Base-by-base conservation (phyloP, 2,329 filamentous ascomycete species). In the Ceratocystis albifundus region DNA sequence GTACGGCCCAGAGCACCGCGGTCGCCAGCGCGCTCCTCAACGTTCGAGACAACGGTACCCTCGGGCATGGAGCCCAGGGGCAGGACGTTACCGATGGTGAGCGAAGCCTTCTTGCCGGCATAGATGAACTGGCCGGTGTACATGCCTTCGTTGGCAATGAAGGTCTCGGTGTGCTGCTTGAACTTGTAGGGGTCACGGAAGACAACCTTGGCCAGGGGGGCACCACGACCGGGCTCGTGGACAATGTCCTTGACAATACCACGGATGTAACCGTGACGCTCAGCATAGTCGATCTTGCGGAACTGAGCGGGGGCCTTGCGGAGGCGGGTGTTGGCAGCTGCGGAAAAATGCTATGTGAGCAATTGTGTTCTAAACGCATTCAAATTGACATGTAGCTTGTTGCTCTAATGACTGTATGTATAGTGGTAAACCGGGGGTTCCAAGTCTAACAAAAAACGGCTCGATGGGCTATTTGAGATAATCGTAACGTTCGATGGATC, bases 101-200 rank as follows among this genome's bases (percentile, higher is more conserved):
- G 86, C 72, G 88, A 84, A 75, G 94, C 94, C 83, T 96, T 94
- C 90, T 99, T 99, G 79, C 94, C 94, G 78, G 93, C 94, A 82
- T 99, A 99, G 88, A 99, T 91, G 86, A 99, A 99, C 82, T 99
- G 94, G 79, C 94, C 94, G 73, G 94, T 96, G 90, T 97, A 99
- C 92, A 97, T 96, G 84, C 94, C 94, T 85, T 97, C 94, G 83
- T 97, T 99, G 81, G 94, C 94, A 78, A 99, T 99, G 88, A 99
- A 96, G 74, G 94, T 99, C 88, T 99, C 92, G 80, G 88, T 93
- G 79, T 91, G 83, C 78, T 92, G 88, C 88, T 96, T 96, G 89
- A 90, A 97, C 80, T 87, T 86, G 88, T 99, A 99, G 75, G 94
- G 91, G 81, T 96, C 89, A 75, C 94, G 92, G 90, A 99, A 99